Percentiles rank a stretch among this genome's conserved stretches.
Conservation (phyloP, 2,329 filamentous ascomycete species). For the Verticillium isaacii region DNA sequence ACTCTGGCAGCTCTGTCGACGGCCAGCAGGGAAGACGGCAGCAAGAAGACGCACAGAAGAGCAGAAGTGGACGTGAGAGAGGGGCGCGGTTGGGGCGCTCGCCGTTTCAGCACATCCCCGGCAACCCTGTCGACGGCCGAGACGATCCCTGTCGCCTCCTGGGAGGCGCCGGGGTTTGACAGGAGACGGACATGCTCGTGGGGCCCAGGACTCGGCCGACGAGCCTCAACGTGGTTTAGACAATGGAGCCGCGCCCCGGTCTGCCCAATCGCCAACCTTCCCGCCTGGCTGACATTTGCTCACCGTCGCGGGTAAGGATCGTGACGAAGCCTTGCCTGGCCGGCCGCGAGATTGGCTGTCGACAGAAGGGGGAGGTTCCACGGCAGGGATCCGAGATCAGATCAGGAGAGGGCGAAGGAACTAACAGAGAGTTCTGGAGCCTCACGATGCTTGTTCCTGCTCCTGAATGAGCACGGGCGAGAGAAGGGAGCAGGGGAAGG, state of each 20-base stretch:
- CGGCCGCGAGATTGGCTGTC: neutral
- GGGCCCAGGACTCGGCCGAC: neutral
- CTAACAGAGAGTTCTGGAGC: too few species aligned
- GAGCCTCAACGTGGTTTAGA: neutral
- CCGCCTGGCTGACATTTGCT: neutral
- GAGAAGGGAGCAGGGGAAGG: too few species aligned
- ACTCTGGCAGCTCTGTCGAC: neutral
- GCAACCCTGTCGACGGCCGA: neutral
- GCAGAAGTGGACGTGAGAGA: neutral
- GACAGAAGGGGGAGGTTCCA: neutral
- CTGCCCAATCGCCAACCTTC: neutral
- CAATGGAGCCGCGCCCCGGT: neutral
- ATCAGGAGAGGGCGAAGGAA: neutral
- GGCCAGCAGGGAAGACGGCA: neutral
- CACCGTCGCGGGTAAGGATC: neutral
- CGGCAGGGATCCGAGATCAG: neutral
- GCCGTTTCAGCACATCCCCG: neutral
- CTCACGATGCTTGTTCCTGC: neutral
- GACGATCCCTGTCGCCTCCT: neutral
- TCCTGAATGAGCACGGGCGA: neutral
- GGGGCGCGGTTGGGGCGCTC: neutral
- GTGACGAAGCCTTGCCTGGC: neutral
- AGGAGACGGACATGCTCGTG: neutral
- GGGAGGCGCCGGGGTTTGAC: neutral
- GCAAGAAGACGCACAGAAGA: neutral